A percentile compares a stretch with the other conserved stretches of the same genome.
These are phyloP conservation scores for Venturia effusa DNA, from an alignment of 2,329 filamentous ascomycete genomes.

Conservation along the genomic window DNA sequence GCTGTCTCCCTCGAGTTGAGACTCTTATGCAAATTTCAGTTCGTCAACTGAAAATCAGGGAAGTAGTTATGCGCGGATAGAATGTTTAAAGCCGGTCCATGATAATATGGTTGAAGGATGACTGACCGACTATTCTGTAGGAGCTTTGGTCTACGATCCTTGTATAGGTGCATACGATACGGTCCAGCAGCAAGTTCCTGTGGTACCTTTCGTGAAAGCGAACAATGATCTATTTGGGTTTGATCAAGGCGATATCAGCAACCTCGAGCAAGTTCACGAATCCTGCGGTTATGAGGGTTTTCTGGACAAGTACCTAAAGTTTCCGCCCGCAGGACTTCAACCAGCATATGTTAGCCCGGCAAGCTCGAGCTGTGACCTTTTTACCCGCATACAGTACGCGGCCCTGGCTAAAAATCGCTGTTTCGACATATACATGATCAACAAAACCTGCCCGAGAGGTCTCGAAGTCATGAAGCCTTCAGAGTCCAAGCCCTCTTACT, in stretches of 20 bases:
- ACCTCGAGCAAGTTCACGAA: conserved; percentile 30
- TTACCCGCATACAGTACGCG: conserved; percentile 39
- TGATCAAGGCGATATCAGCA: conserved; percentile 30
- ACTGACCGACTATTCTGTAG: background rate
- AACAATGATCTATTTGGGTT: conserved; percentile 34
- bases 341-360: background rate
- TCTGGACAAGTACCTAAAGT: conserved; percentile 11
- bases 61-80: too few relatives aligned
- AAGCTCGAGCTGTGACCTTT: conserved; percentile 10
- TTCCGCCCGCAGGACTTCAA: conserved; percentile 11
- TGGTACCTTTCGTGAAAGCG: conserved; percentile 31
- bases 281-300: conserved; percentile 35
- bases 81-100: background rate
- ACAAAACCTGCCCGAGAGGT: conserved; percentile 14
- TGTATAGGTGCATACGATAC: conserved; percentile 12
- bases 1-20: background rate
- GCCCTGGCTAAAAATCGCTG: conserved; percentile 7
- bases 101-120: background rate
- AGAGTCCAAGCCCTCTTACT: conserved; percentile 46
- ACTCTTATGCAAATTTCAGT: background rate
- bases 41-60: background rate
- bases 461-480: conserved; percentile 39
- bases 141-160: conserved; percentile 13
- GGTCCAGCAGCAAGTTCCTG: conserved; percentile 19
- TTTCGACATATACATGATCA: conserved; percentile 16